A percentile compares a stretch with the other conserved stretches of the same genome.
These are phyloP conservation scores for Trifolium fragiferum DNA, from an alignment of 306 rosid genomes.

Conservation along the genomic window DNA sequence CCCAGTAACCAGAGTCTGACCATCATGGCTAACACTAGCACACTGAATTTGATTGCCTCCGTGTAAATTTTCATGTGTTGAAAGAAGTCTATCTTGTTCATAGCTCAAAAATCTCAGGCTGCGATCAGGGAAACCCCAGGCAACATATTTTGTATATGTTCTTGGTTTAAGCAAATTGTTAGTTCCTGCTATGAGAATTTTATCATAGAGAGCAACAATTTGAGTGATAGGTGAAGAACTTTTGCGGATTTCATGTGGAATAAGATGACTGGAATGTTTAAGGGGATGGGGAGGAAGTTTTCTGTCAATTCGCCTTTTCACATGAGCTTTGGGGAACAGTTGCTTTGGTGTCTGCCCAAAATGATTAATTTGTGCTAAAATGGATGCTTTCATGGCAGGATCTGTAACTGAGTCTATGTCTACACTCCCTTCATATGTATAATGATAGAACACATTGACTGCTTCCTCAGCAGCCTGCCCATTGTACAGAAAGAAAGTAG, in stretches of 20 bases:
- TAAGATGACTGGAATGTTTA: constrained; percentile 75
- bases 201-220: constrained; percentile 78
- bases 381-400: constrained; percentile 99
- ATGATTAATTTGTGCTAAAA: constrained; percentile 98
- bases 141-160: constrained; percentile 87
- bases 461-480: constrained; percentile 97
- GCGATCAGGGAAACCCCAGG: constrained; percentile 97
- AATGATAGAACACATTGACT: constrained; percentile 94
- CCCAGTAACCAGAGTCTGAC: constrained; percentile 88
- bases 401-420: constrained; percentile 97
- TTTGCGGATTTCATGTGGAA: constrained; percentile 83
- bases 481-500: constrained; percentile 34
- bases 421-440: constrained; percentile 97
- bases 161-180: constrained; percentile 87
- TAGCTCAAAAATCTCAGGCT: constrained; percentile 95
- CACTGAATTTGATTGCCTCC: constrained; percentile 93
- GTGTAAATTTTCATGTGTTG: constrained; percentile 97
- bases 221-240: constrained; percentile 79
- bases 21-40: constrained; percentile 86
- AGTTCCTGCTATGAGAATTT: constrained; percentile 79
- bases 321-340: constrained; percentile 88
- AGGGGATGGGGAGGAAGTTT: constrained; percentile 94
- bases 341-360: constrained; percentile 99
- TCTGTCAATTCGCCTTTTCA: constrained; percentile 78
- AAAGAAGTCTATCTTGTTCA: constrained; percentile 91